A percentile compares a stretch with the other conserved stretches of the same genome.
Evolutionary conservation across 495 filamentous ascomycete species (phyloP).

Genomic region (Podospora conica): DNA sequence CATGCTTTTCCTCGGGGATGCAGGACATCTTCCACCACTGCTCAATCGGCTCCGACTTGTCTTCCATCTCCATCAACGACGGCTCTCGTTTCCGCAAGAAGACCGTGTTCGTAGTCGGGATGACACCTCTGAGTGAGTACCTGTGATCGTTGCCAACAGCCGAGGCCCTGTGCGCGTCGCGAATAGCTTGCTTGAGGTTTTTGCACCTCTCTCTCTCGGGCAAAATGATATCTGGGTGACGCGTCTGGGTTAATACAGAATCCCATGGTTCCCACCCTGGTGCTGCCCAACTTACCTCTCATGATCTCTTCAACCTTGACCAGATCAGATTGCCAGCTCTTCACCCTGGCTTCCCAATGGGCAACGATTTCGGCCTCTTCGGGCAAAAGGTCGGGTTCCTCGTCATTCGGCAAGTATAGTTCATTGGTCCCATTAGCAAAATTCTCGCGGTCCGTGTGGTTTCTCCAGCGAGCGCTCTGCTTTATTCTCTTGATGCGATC

Average conservation of each 20-base stretch:
- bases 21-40: constrained; percentile 42
- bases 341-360: constrained; percentile 19
- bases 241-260: background rate
- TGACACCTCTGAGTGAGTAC: constrained; percentile 39
- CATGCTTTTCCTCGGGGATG: constrained; percentile 19
- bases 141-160: constrained; percentile 19
- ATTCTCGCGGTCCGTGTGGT: constrained; percentile 40
- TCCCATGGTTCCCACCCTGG: too few species aligned
- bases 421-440: constrained; percentile 35
- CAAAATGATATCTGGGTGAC: constrained; percentile 13
- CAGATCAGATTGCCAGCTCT: constrained; percentile 10
- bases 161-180: background rate
- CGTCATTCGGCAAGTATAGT: constrained; percentile 49
- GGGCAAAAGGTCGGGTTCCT: constrained; percentile 40
- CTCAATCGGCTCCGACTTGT: constrained; percentile 16
- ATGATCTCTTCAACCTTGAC: constrained; percentile 18
- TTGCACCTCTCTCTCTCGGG: constrained; percentile 15
- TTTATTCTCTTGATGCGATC: constrained; percentile 17
- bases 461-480: constrained; percentile 22
- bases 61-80: constrained; percentile 18
- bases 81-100: constrained; percentile 33
- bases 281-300: constrained; percentile 10
- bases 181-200: constrained; percentile 17
- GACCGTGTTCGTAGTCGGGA: constrained; percentile 26
- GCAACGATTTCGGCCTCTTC: constrained; percentile 19